Conservation (phyloP, 2,329 filamentous ascomycete species). For the Colletotrichum shisoi region DNA sequence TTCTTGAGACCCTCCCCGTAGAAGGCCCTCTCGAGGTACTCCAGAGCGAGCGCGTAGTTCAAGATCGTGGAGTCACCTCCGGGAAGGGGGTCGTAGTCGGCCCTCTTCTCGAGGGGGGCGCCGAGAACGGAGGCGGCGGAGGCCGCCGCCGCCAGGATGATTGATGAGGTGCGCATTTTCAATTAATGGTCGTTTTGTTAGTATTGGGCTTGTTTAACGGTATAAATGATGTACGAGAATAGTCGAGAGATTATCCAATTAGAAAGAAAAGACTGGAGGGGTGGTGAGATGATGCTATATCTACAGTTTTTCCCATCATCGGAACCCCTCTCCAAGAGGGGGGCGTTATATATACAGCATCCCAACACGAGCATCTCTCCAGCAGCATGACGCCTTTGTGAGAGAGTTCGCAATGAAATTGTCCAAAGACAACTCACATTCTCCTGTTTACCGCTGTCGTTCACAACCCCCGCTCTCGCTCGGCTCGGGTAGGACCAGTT, state of each 20-base stretch:
- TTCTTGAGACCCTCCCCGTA: slow-evolving; percentile 67
- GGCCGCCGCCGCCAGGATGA: slow-evolving; percentile 28
- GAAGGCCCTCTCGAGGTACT: slow-evolving; percentile 68
- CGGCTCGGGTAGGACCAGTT: neutral
- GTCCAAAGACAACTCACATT: slow-evolving; percentile 4
- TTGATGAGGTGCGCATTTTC: slow-evolving; percentile 31
- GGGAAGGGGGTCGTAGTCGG: slow-evolving; percentile 40
- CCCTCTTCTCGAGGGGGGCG: slow-evolving; percentile 34
- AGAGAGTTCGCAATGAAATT: slow-evolving; percentile 6
- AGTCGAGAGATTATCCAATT: neutral
- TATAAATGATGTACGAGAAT: neutral
- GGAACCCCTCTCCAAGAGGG: too few relatives aligned
- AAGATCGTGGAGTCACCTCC: slow-evolving; percentile 49
- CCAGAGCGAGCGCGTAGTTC: slow-evolving; percentile 58
- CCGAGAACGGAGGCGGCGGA: slow-evolving; percentile 25
- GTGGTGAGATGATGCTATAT: slow-evolving; percentile 16
- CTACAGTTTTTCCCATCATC: neutral
- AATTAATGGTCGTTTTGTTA: too few relatives aligned
- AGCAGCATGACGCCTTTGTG: slow-evolving; percentile 11
- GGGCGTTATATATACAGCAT: slow-evolving; percentile 3
- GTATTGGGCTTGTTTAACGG: neutral
- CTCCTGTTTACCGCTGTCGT: neutral
- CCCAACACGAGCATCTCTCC: neutral
- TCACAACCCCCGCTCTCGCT: neutral
- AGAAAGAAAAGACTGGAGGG: slow-evolving; percentile 18